Base-by-base conservation (phyloP, 2,329 filamentous ascomycete genomes). In the Beauveria australis region DNA sequence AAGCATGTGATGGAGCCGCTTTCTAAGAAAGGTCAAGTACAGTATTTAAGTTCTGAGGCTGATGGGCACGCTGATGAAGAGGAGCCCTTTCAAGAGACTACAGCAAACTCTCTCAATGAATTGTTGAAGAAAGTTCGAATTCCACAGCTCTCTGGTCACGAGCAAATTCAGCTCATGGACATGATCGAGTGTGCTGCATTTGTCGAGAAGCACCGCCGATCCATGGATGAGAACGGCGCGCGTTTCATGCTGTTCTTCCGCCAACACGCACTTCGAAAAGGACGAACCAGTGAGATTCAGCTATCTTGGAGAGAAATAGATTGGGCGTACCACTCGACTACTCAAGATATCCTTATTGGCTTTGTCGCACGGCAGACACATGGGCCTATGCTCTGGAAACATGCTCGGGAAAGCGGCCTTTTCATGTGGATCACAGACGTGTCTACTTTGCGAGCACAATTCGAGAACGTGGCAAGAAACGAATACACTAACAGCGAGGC, bases 351-450 rank as follows among this genome's bases (percentile, higher is more conserved):
- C 44, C 77, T 97, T 19, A 79, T 89, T 1, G 91, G 96, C 71
- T 87, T 96, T 67, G 88, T 96, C 10, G 86, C 87, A 12, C 80
- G 84, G 22, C 91, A 95, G 67, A 92, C 89, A 66, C 88, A 92
- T 64, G 88, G 88, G 1, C 87, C 84, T 62, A 81, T 97, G 76
- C 77, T 88, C 7, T 99, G 94, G 94, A 83, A 89, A 64, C 83
- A 92, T 67, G 94, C 93, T 1, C 82, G 89, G 52, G 89, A 95
- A 70, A 91, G 89, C 65, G 94, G 94, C 12, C 81, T 97, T 60
- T 97, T 96, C 70, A 93, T 97, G 86, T 99, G 94, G 93, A 80
- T 99, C 64, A 84, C 86, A 0, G 92, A 97, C 72, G 74, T 80
- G 19, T 83, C 81, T 59, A 86, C 91, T 24, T 77, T 97, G 72